Evolutionary conservation across 495 filamentous ascomycete genomes (phyloP), one percentile per base, ranked within the genome.

Genomic region (Polyplosphaeria fusca): DNA sequence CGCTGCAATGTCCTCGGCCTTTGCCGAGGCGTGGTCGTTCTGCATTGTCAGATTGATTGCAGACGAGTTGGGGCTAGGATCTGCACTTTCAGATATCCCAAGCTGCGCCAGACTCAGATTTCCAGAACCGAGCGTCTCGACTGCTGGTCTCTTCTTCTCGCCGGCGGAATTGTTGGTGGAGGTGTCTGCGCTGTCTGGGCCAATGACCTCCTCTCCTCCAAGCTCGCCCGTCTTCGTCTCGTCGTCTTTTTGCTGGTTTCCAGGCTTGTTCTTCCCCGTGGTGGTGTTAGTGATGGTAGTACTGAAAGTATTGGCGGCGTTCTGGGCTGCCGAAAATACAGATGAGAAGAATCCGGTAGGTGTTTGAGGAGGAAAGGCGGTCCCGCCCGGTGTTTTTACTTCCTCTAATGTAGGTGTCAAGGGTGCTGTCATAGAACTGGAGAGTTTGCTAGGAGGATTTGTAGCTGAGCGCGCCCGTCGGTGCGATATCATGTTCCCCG

Each of bases 311-410:
- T 81, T 90, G n/a, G 93, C 92, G 35, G 94, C 92, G 72, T 88
- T 97, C 67, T 97, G 93, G 14, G 92, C 91, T 25, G 85, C 92
- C 26, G 89, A 90, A 63, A 98, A 88, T 67, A 97, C 86, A 14
- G 85, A 88, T 5, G 89, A 92, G 70, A 98, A 98, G 70, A 98
- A 98, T 0, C 91, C 89, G 40, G 76, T 77, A 39, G 66, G 63
- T 48, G 70, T 75, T 55, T 82, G 78, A 11, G 77, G 78, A 30
- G 63, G 56, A 1, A 59, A 51, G 13, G 71, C 52, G 47, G 68
- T 61, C 70, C 78, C 67, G 20, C 70, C 74, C 5, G 79, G 70
- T 1, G 77, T 74, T 57, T 79, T 84, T 11, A 63, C 58, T 67
- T 87, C 84, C 58, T 87, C 84, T 28, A 78, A 67, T 2, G 83